Evolutionary conservation across 129 eudicot species (phyloP).

Genomic region (Helichrysum umbraculigerum): DNA sequence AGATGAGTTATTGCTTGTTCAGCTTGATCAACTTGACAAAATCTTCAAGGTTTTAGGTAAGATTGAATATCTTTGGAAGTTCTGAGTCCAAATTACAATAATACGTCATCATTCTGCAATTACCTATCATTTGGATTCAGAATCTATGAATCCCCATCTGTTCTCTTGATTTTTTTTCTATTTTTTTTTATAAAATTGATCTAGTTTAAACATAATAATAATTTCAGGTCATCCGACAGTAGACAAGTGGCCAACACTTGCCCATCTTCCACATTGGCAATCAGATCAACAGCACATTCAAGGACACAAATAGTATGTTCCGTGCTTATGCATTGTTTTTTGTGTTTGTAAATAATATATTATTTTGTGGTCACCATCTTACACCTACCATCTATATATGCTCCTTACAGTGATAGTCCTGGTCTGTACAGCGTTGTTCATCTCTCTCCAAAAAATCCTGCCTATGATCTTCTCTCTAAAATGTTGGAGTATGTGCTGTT

Average conservation of each 20-base stretch:
- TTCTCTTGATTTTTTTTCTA: not conserved
- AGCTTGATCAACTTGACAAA: slow-evolving; percentile 97
- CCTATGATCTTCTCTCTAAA: slow-evolving; percentile 94
- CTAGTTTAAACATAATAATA: slow-evolving; percentile 5
- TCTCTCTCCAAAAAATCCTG: slow-evolving; percentile 80
- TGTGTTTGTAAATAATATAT: not conserved
- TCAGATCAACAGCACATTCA: slow-evolving; percentile 81
- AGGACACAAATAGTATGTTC: slow-evolving; percentile 84
- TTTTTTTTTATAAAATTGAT: not conserved
- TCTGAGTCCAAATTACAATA: not conserved
- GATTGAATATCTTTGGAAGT: slow-evolving; percentile 9
- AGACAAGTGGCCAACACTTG: slow-evolving; percentile 97
- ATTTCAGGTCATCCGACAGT: slow-evolving; percentile 85
- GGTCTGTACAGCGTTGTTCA: slow-evolving; percentile 92
- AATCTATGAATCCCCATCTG: not conserved
- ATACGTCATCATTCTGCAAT: slow-evolving; percentile 15
- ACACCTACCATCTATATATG: slow-evolving; percentile 17
- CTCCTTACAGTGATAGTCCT: slow-evolving; percentile 77
- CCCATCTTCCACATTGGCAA: slow-evolving; percentile 95
- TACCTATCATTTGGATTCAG: slow-evolving; percentile 3
- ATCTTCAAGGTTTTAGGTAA: slow-evolving; percentile 94
- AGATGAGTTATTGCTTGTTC: slow-evolving; percentile 34
- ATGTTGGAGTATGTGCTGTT: slow-evolving; percentile 88
- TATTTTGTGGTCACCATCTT: not conserved
- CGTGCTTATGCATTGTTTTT: slow-evolving; percentile 15